A percentile compares a stretch with the other conserved stretches of the same genome.
These are phyloP conservation scores for Hondaea fermentalgiana DNA, from an alignment of 108 stramenopile species.

Conservation along the genomic window DNA sequence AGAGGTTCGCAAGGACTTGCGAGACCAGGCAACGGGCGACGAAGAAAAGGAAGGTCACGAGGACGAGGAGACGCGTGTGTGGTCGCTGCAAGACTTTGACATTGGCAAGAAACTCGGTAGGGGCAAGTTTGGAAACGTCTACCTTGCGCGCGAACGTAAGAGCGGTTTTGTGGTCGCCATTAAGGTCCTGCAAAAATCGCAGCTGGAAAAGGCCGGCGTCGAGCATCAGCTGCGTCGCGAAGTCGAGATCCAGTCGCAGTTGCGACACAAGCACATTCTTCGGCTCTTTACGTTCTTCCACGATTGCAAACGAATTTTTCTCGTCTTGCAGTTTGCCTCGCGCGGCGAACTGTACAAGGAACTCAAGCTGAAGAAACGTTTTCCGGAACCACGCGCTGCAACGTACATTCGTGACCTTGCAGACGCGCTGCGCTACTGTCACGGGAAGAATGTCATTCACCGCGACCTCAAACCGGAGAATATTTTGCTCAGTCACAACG, in stretches of 20 bases:
- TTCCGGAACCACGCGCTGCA: conserved; percentile 69
- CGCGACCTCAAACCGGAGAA: conserved; percentile 99
- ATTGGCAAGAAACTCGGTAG: conserved; percentile 90
- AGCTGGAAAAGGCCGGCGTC: conserved; percentile 86
- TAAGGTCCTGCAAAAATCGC: conserved; percentile 87
- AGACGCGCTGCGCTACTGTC: conserved; percentile 82
- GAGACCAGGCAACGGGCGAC: no score
- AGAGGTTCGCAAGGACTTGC: no score
- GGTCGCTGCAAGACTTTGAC: conserved; percentile 88
- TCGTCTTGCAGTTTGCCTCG: conserved; percentile 90
- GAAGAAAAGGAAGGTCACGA: neutral
- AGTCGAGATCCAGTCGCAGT: conserved; percentile 95
- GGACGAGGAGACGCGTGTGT: neutral
- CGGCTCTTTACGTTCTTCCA: conserved; percentile 96
- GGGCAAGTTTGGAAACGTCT: conserved; percentile 94
- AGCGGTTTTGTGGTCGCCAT: conserved; percentile 95
- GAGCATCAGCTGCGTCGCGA: conserved; percentile 95
- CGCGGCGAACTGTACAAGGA: conserved; percentile 93
- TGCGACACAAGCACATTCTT: conserved; percentile 84
- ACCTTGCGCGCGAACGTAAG: conserved; percentile 82
- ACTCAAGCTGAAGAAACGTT: conserved; percentile 53
- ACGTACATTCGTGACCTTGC: conserved; percentile 77
- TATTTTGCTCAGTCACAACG: conserved; percentile 76
- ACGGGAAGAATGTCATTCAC: conserved; percentile 91
- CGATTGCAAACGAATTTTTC: conserved; percentile 87